Evolutionary conservation across 306 rosid species (phyloP).

Genomic region (Potentilla sterilis): DNA sequence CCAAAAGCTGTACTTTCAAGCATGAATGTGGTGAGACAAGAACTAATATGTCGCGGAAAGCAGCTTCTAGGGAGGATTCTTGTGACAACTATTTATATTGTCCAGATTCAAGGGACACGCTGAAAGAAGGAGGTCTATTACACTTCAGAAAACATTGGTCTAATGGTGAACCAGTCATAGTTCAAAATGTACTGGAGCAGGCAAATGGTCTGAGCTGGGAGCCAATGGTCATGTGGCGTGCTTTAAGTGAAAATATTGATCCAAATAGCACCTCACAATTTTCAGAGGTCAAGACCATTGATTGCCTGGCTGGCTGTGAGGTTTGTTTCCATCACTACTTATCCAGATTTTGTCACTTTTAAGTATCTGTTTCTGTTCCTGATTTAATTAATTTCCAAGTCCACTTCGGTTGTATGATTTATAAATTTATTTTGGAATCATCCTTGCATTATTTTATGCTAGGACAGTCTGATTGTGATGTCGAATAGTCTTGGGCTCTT

Average conservation of each 20-base stretch:
- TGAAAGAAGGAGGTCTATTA: slow-evolving; percentile 30
- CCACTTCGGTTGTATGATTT: background rate
- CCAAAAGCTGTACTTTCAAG: slow-evolving; percentile 23
- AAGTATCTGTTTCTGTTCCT: too few species aligned
- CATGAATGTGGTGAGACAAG: slow-evolving; percentile 27
- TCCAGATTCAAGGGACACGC: slow-evolving; percentile 44
- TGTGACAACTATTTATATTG: slow-evolving; percentile 48
- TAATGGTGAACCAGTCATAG: slow-evolving; percentile 69
- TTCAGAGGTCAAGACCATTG: slow-evolving; percentile 77
- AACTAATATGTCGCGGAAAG: slow-evolving; percentile 33
- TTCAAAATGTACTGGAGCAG: slow-evolving; percentile 60
- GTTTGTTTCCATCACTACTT: slow-evolving; percentile 33
- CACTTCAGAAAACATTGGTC: slow-evolving; percentile 62
- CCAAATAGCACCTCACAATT: slow-evolving; percentile 46
- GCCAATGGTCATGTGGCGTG: slow-evolving; percentile 93
- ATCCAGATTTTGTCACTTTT: slow-evolving; percentile 9
- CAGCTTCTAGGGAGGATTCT: slow-evolving; percentile 47
- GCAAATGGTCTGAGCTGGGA: slow-evolving; percentile 91
- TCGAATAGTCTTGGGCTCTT: background rate
- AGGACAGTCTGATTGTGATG: background rate
- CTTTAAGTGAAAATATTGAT: slow-evolving; percentile 53
- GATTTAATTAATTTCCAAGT: too few species aligned
- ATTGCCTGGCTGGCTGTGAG: slow-evolving; percentile 89
- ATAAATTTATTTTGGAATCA: background rate
- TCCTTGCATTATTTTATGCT: background rate